Base-by-base conservation (phyloP, 441 rosid species). In the Aquilaria agallochum region DNA sequence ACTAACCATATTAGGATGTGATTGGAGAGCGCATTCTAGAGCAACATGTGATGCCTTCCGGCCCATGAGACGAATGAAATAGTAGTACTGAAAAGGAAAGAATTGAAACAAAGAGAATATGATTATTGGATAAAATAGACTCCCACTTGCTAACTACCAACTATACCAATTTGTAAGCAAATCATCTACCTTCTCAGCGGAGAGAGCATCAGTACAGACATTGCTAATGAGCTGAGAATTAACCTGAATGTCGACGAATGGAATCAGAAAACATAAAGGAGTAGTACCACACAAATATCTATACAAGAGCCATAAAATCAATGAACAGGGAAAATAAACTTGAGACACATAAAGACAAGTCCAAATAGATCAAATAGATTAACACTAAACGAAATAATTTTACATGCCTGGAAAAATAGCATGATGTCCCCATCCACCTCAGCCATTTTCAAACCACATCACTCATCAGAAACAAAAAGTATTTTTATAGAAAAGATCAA, bases 161-260 rank as follows among this genome's bases (percentile, higher is more conserved):
- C 50, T 33, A 14, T 44, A 20, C 11, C 53, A 58, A 5, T 46
- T 47, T 52, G 36, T 31, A n/a, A 8, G 50, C 59, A 50, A 64
- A 66, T 33, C 31, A 44, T 53, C 61, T 76, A 95, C 99, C 99
- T 95, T 95, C 85, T 90, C 99, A 27, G 99, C 98, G 44, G 99
- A 95, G 45, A 95, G 96, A 58, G 99, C 99, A 77, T 95, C 99
- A 11, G 90, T 92, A 79, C 99, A 95, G 64, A 85, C 85, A 76
- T 95, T 95, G 83, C 99, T 92, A 73, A 95, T 92, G 73, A 95
- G 96, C 78, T 92, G 99, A 36, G 99, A 90, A 79, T 95, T 95
- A 53, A 92, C 94, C 99, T 95, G 83, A 2, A 66, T 0, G 64
- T 33, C 44, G 8, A 40, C 1, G 3, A 30, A 60, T 27, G 44